Conservation (phyloP, 345 rosid genomes). For the Conringia planisiliqua region DNA sequence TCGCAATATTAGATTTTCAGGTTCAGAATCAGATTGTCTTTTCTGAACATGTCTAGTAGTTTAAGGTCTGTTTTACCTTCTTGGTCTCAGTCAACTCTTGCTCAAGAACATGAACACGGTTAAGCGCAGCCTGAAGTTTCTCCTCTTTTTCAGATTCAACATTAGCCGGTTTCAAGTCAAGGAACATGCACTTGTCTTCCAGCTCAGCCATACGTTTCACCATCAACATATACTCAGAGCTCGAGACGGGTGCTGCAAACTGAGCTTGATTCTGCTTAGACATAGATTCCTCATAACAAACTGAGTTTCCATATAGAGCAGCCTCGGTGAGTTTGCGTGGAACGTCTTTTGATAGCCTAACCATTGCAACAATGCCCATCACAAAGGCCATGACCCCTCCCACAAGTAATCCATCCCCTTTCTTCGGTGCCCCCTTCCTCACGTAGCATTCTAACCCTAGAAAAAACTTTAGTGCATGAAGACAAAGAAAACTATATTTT, state of each 20-base stretch:
- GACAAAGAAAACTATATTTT: background rate
- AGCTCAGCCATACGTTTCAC: conserved; percentile 73
- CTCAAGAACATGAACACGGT: conserved; percentile 58
- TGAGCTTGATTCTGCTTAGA: conserved; percentile 31
- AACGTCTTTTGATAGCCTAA: conserved; percentile 59
- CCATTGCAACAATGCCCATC: conserved; percentile 65
- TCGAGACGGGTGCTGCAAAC: conserved; percentile 44
- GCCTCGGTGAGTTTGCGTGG: conserved; percentile 64
- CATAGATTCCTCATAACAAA: conserved; percentile 32
- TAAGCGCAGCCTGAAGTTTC: conserved; percentile 65
- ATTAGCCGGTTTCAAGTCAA: conserved; percentile 40
- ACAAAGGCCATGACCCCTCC: conserved; percentile 60
- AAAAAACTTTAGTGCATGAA: background rate
- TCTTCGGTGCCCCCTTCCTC: conserved; percentile 29
- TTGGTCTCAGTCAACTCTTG: conserved; percentile 61
- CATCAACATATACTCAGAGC: conserved; percentile 57
- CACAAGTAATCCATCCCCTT: conserved; percentile 36
- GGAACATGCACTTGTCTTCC: conserved; percentile 57
- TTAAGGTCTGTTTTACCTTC: conserved; percentile 45
- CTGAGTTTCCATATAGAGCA: conserved; percentile 48
- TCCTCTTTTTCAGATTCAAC: conserved; percentile 74
- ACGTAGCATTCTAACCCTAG: conserved; percentile 28
- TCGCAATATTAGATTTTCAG: too few relatives aligned
- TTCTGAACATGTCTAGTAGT: background rate
- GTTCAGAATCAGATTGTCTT: background rate